Conservation (phyloP, 1,284 basidiomycete species). For the Rhizopogon parksii region DNA sequence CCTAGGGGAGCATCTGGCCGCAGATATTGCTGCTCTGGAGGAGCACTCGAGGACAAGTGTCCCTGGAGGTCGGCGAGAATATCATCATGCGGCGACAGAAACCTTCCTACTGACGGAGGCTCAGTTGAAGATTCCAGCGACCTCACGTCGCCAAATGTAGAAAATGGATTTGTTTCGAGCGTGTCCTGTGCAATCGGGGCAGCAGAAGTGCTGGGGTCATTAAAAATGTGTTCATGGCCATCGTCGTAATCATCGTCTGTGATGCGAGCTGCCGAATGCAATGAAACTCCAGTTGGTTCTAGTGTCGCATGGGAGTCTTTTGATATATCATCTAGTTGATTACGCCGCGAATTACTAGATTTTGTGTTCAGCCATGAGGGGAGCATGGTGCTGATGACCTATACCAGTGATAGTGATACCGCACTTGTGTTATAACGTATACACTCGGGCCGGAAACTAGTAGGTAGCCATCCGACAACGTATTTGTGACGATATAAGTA, state of each 20-base stretch:
- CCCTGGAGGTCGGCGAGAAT: constrained; percentile 36
- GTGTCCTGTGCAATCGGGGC: constrained; percentile 12
- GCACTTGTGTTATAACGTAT: no score
- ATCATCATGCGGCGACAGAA: constrained; percentile 58
- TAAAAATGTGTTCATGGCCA: constrained; percentile 15
- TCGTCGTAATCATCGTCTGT: constrained; percentile 11
- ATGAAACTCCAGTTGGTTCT: constrained; percentile 13
- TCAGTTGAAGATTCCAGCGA: constrained; percentile 3
- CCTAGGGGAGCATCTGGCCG: neutral
- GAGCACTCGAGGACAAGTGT: neutral
- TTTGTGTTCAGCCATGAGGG: constrained; percentile 24
- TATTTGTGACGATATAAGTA: no score
- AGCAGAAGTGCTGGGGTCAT: constrained; percentile 19
- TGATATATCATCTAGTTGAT: constrained; percentile 7
- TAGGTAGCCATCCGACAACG: no score
- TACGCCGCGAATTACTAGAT: constrained; percentile 11
- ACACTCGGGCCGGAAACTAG: no score
- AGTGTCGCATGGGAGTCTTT: constrained; percentile 16
- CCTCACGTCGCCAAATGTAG: constrained; percentile 9
- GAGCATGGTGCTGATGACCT: constrained; percentile 14
- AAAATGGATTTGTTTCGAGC: constrained; percentile 11
- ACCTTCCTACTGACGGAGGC: constrained; percentile 4
- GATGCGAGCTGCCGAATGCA: constrained; percentile 17
- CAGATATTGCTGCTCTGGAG: neutral
- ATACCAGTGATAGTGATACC: no score